A percentile compares a stretch with the other conserved stretches of the same genome.
Evolutionary conservation across 768 basidiomycete genomes (phyloP).

Genomic region (Goffeauzyma gilvescens): DNA sequence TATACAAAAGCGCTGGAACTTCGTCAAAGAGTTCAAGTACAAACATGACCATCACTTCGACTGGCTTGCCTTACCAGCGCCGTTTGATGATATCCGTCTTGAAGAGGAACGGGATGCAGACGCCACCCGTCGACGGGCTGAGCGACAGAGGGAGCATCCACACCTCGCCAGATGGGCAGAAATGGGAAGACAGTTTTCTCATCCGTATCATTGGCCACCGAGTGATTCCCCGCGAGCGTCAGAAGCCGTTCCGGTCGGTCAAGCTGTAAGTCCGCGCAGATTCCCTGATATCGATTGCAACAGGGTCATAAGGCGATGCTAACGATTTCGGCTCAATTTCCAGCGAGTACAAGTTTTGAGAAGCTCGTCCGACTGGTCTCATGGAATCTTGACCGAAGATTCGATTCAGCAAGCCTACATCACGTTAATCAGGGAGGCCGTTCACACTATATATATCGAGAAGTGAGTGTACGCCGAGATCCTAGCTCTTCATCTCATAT

Average conservation of each 20-base stretch:
- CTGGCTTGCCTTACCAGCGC: conserved; percentile 30
- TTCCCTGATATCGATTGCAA: too few species aligned
- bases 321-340: conserved; percentile 36
- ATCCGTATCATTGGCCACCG: conserved; percentile 32
- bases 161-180: conserved; percentile 29
- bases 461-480: conserved; percentile 28
- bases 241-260: conserved; percentile 26
- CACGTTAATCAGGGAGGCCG: conserved; percentile 55
- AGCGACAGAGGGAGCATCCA: conserved; percentile 23
- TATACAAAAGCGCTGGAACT: conserved; percentile 15
- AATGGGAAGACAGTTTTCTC: conserved; percentile 24
- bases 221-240: conserved; percentile 20
- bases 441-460: conserved; percentile 79
- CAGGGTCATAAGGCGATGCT: conserved; percentile 24
- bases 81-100: conserved; percentile 21
- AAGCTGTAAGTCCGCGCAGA: too few species aligned
- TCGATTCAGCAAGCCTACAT: conserved; percentile 71
- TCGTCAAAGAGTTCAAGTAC: conserved; percentile 53
- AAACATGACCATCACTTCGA: conserved; percentile 29
- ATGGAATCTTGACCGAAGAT: conserved; percentile 70
- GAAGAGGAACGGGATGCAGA: conserved; percentile 13
- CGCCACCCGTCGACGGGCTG: conserved; percentile 19
- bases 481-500: not conserved
- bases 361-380: conserved; percentile 82
- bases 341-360: conserved; percentile 65